These are phyloP conservation scores for Ustilago nuda DNA, from an alignment of 1,284 basidiomycete species.

Conservation along the genomic window DNA sequence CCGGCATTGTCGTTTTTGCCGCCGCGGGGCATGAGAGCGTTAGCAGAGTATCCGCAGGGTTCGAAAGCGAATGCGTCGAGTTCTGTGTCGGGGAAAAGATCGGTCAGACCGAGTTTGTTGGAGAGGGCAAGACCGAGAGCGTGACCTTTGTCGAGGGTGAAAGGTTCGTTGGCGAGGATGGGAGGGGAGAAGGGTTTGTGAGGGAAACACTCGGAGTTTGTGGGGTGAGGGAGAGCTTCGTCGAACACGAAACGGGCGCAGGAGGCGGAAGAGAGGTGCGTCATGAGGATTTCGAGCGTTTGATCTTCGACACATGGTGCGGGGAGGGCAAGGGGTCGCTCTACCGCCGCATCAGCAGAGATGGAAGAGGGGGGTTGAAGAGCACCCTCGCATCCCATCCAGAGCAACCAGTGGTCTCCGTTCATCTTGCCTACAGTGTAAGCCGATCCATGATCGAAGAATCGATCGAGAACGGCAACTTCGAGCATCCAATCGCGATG, in stretches of 20 bases:
- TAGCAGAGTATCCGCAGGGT: conserved; percentile 96
- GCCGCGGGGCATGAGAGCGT: conserved; percentile 76
- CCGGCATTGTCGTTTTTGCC: conserved; percentile 51
- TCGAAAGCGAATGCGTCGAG: conserved; percentile 94
- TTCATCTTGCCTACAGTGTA: conserved; percentile 99
- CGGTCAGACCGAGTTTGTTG: conserved; percentile 80
- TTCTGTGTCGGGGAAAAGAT: conserved; percentile 84
- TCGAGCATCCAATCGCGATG: conserved; percentile 96
- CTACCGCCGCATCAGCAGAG: conserved; percentile 44
- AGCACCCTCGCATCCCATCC: conserved; percentile 71
- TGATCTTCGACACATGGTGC: conserved; percentile 75
- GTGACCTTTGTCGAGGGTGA: conserved; percentile 70
- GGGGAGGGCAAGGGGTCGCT: conserved; percentile 52
- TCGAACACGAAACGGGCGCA: conserved; percentile 83
- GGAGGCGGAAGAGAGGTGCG: conserved; percentile 82
- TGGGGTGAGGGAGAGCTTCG: conserved; percentile 38
- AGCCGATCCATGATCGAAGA: conserved; percentile 84
- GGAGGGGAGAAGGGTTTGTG: conserved; percentile 17
- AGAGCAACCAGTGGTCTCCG: conserved; percentile 98
- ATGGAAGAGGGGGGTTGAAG: conserved; percentile 38
- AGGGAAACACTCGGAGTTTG: conserved; percentile 50
- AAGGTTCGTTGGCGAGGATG: conserved; percentile 11
- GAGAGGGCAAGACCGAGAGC: conserved; percentile 79
- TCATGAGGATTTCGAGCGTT: conserved; percentile 99
- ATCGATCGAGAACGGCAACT: conserved; percentile 87